Percentiles rank a stretch among this genome's conserved stretches.
Conservation (phyloP, 305 asterid species). For the Fraxinus paxiana region DNA sequence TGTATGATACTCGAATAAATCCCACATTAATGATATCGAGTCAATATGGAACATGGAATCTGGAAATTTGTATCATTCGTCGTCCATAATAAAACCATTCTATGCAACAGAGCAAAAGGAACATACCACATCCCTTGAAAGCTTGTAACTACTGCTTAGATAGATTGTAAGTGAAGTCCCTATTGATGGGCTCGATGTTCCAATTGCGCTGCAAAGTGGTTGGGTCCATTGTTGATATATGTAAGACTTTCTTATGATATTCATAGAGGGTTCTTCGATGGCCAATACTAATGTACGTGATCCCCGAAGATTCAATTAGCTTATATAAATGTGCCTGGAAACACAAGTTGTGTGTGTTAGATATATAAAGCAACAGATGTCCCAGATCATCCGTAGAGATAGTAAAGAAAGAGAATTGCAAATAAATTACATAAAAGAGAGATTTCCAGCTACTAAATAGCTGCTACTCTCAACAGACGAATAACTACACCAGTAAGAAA, state of each 20-base stretch:
- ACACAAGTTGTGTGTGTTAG: constrained; percentile 23
- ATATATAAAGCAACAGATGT: constrained; percentile 16
- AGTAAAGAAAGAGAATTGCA: constrained; percentile 10
- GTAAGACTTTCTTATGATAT: constrained; percentile 47
- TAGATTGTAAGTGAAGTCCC: constrained; percentile 25
- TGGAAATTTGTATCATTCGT: not conserved
- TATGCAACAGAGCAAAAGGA: constrained; percentile 6
- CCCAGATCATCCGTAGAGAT: constrained; percentile 16
- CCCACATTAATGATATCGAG: not conserved
- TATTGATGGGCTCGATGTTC: constrained; percentile 46
- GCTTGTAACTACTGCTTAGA: constrained; percentile 29
- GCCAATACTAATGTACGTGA: constrained; percentile 68
- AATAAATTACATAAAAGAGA: not conserved
- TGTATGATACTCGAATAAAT: not conserved
- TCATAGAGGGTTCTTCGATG: constrained; percentile 56
- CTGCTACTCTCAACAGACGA: constrained; percentile 17
- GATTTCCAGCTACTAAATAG: constrained; percentile 28
- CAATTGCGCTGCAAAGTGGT: constrained; percentile 35
- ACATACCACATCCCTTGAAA: constrained; percentile 8
- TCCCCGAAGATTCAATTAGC: constrained; percentile 53
- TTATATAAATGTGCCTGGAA: constrained; percentile 61
- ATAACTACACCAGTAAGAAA: constrained; percentile 32
- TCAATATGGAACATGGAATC: not conserved
- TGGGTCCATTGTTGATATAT: constrained; percentile 44
- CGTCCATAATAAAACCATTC: not conserved